A percentile compares a stretch with the other conserved stretches of the same genome.
These are phyloP conservation scores for Aspergillus heteromorphus DNA, from an alignment of 495 filamentous ascomycete genomes.

Conservation along the genomic window DNA sequence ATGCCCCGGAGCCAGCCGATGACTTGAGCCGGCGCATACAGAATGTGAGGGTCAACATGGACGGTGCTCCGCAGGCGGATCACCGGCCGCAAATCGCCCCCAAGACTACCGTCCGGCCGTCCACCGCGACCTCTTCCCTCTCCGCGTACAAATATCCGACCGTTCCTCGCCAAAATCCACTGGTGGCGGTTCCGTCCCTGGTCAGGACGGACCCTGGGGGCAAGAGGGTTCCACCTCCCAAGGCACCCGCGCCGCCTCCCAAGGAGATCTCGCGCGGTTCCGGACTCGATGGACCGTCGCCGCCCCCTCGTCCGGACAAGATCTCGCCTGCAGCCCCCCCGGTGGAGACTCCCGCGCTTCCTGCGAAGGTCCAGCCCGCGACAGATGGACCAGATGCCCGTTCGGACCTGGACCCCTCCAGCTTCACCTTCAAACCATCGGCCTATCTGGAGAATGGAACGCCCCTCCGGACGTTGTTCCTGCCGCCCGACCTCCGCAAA, in stretches of 20 bases:
- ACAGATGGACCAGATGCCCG: slow-evolving; percentile 14
- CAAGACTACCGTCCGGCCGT: slow-evolving; percentile 12
- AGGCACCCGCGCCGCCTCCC: slow-evolving; percentile 45
- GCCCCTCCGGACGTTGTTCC: slow-evolving; percentile 79
- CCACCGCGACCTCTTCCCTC: slow-evolving; percentile 5
- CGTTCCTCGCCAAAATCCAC: slow-evolving; percentile 42
- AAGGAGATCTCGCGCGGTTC: slow-evolving; percentile 31
- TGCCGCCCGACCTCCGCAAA: slow-evolving; percentile 67
- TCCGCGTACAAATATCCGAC: slow-evolving; percentile 49
- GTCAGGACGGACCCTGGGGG: slow-evolving; percentile 12
- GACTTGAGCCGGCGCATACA: slow-evolving; percentile 47
- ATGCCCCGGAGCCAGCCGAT: slow-evolving; percentile 19
- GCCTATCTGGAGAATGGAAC: slow-evolving; percentile 85
- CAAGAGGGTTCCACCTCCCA: slow-evolving; percentile 25
- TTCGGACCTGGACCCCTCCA: slow-evolving; percentile 40
- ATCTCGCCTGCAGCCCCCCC: slow-evolving; percentile 7
- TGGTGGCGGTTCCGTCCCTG: slow-evolving; percentile 19
- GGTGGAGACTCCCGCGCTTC: slow-evolving; percentile 17
- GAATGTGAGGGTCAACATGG: slow-evolving; percentile 34
- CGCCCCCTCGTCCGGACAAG: slow-evolving; percentile 33
- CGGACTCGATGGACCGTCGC: slow-evolving; percentile 17
- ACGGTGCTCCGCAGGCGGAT: slow-evolving; percentile 15
- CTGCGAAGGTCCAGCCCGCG: slow-evolving; percentile 24
- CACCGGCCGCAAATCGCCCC: not conserved
- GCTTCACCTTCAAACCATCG: slow-evolving; percentile 75